Evolutionary conservation across 148 eudicot genomes (phyloP), one percentile per base, ranked within the genome.

Genomic region (Chenopodium quinoa): DNA sequence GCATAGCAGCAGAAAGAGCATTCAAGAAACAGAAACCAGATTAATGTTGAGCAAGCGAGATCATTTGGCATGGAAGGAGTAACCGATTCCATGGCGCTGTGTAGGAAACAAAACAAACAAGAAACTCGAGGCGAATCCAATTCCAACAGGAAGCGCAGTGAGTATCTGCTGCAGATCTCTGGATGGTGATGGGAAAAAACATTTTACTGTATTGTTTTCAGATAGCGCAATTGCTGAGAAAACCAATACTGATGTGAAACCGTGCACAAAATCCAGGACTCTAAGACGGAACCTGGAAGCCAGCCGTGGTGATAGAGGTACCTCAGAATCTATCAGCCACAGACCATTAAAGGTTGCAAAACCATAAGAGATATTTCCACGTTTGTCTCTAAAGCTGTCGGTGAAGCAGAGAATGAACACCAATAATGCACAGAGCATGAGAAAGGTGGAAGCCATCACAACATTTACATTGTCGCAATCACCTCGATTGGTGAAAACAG

Each of bases 241-340:
- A 16, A 94, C 93, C 66, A 85, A 58, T n/a, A 92, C 74, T 0
- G 97, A 90, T 90, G 89, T 86, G 77, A 91, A 73, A 16, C 88
- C 94, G 75, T 92, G 98, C 71, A 87, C 37, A 40, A 90, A 92
- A 80, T 94, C 93, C 0, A 91, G 83, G 67, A 85, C 76, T n/a
- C 79, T 85, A 17, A 90, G 77, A 73, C 78, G 73, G 47, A 91
- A 91, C 25, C 81, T 87, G 4, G 71, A 79, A 19, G 89, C 91
- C 20, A 82, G 71, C 62, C 83, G 86, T 0, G 83, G 80, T 73
- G 91, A 88, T 69, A 90, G 81, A 6, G 84, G 77, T 4, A 65
- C 84, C 0, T 91, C 82, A 20, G 92, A 93, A 62, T 92, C 98
- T 4, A 94, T 85, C 40, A 90, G 84, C 97, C 98, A 92, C 63